Base-by-base conservation (phyloP, 306 rosid species). In the Trifolium pratense region DNA sequence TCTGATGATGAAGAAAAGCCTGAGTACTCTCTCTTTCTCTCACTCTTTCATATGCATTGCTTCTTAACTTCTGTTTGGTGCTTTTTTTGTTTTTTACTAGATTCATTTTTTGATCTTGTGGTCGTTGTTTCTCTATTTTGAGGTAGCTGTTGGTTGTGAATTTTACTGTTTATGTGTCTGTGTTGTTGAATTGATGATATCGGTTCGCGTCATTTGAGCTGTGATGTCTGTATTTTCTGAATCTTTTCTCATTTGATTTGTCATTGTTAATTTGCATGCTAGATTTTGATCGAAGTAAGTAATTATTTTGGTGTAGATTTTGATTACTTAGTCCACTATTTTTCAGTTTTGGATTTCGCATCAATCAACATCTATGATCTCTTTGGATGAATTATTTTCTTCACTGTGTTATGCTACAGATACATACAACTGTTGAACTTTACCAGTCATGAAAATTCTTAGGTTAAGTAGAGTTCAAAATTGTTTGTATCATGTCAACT, bases 1-100 rank as follows among this genome's bases (percentile, higher is more conserved):
- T 89, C 91, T 55, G 84, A 59, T 71, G 68, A 88, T 62, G 86
- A 84, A 63, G 92, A 79, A 58, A 89, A 78, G 45, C 85, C 97
- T 3, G 91, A 88, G 98, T 93, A 89, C 59, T 36, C 79, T 66
- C 82, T 42, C 26, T 52, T 53, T 59, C 73, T 55, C 71, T 78
- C 51, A 60, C 15, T 69, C 55, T 55, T 71, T 32, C 65, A 2
- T 17, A 58, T 60, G 62, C 83, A 80, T 74, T 79, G 68, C 55
- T 49, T 78, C 23, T 9, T 42, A 51, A 52, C 61, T 83, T 23
- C 36, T 67, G n/a, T n/a, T n/a, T n/a, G 31, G 25, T 40, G 64
- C 34, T 64, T 65, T 17, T 20, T 59, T 10, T 42, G 2, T 55
- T 71, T 59, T 20, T 63, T 64, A 39, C 65, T 20, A 57, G 85